Conservation (phyloP, 805 yeast genomes). For the Spathaspora girioi region DNA sequence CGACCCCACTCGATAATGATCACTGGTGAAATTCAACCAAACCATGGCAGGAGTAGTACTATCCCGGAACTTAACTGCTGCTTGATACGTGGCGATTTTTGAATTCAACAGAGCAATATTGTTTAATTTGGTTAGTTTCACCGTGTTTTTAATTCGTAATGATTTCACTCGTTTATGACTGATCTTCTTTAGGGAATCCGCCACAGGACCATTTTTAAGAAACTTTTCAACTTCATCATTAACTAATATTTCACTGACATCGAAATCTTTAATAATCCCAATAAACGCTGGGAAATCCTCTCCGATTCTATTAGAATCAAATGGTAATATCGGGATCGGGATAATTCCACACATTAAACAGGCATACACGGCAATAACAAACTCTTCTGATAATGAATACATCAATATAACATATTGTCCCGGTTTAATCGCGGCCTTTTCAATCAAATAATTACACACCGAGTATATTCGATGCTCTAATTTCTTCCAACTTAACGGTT, state of each 20-base stretch:
- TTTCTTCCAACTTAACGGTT: conserved; percentile 65
- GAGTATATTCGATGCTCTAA: conserved; percentile 76
- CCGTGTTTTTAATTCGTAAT: conserved; percentile 63
- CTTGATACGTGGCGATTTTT: conserved; percentile 41
- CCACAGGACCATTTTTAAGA: conserved; percentile 64
- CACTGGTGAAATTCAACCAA: conserved; percentile 71
- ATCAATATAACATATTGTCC: conserved; percentile 77
- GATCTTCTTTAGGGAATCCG: conserved; percentile 53
- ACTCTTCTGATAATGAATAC: conserved; percentile 87
- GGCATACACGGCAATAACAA: conserved; percentile 76
- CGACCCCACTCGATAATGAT: conserved; percentile 61
- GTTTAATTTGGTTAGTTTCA: conserved; percentile 47
- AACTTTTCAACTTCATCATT: conserved; percentile 71
- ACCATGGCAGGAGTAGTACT: conserved; percentile 51
- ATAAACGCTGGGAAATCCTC: conserved; percentile 73
- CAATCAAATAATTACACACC: conserved; percentile 65
- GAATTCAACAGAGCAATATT: conserved; percentile 39
- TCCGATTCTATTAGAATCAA: conserved; percentile 60
- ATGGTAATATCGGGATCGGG: conserved; percentile 72
- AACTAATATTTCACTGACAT: conserved; percentile 67
- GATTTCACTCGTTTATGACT: conserved; percentile 28
- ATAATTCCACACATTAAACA: conserved; percentile 79
- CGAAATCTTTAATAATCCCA: conserved; percentile 65
- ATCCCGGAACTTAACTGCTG: conserved; percentile 33
- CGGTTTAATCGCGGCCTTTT: conserved; percentile 56